Base-by-base conservation (phyloP, 1,284 basidiomycete genomes). In the Sphagnurus paluster region DNA sequence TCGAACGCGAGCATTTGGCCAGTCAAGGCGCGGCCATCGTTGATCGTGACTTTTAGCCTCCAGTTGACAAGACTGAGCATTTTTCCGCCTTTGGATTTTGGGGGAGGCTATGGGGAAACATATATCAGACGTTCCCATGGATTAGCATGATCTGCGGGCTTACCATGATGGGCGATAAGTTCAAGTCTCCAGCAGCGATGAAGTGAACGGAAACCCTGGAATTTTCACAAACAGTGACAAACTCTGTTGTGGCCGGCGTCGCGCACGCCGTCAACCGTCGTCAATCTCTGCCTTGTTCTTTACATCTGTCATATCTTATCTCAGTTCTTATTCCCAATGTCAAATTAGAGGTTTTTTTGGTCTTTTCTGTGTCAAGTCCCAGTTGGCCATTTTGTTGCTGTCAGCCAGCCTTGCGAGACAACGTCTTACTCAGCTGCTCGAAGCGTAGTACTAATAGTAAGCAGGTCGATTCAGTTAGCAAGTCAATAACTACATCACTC, bases 1-100 rank as follows among this genome's bases (percentile, higher is more conserved):
- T 99, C 97, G 66, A 98, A 99, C 41, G 97, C 97, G 63, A 99
- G 87, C 89, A 99, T 96, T 72, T 98, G 97, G 38, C 97, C 97
- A 35, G 92, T 93, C 59, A 99, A 77, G 48, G 91, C 83, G 64
- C 97, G 90, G 49, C 93, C 93, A 71, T 99, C 97, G 82, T 97
- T 98, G 70, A 99, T 87, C 46, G 95, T 98, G 53, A 99, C 87
- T 72, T 93, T 95, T 59, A 99, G 81, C 65, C 96, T 81, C 87
- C 96, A 98, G 75, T 98, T 96, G 76, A 99, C 86, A 71, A 99
- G 87, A 66, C 87, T 76, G 70, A 98, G 87, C 94, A 99, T 98
- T 77, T 96, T 96, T 69, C 93, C 93, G 67, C 93, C 92, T 75
- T 96, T 96, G 43, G 91, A 90, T 81, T 95, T 95, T 58, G 93